Evolutionary conservation across 2,329 filamentous ascomycete genomes (phyloP).

Genomic region (Blumeria graminis): DNA sequence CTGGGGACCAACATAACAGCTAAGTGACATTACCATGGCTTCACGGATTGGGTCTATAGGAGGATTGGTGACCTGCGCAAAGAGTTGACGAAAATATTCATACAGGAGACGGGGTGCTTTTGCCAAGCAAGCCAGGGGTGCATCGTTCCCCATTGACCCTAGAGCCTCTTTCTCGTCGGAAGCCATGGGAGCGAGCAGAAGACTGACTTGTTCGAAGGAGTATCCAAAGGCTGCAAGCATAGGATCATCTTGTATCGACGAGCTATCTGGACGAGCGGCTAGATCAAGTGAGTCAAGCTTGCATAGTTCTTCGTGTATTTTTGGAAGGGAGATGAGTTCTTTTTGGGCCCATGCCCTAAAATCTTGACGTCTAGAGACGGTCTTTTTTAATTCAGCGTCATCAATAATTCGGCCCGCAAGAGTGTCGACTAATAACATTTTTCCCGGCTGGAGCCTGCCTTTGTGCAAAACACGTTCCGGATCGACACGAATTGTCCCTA

Average conservation of each 20-base stretch:
- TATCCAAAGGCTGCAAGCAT: constrained; percentile 75
- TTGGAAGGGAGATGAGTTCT: constrained; percentile 60
- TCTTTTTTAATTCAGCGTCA: constrained; percentile 73
- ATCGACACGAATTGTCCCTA: constrained; percentile 78
- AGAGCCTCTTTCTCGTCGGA: constrained; percentile 93
- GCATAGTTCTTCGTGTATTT: constrained; percentile 38
- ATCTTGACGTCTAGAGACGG: constrained; percentile 65
- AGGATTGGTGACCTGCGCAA: constrained; percentile 93
- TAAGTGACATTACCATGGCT: constrained; percentile 93
- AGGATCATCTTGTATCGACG: constrained; percentile 59
- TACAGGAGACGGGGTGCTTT: constrained; percentile 69
- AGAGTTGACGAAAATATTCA: constrained; percentile 94
- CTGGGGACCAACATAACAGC: constrained; percentile 89
- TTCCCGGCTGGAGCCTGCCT: constrained; percentile 76
- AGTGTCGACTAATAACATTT: constrained; percentile 90
- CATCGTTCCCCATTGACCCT: constrained; percentile 95
- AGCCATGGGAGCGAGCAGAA: constrained; percentile 85
- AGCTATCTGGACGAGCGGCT: constrained; percentile 38
- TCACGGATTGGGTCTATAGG: constrained; percentile 94
- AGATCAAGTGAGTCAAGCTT: constrained; percentile 38
- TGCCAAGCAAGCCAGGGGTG: constrained; percentile 76
- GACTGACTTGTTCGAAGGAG: constrained; percentile 80
- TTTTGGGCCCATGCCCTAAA: constrained; percentile 76
- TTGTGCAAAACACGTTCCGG: constrained; percentile 81
- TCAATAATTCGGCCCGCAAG: constrained; percentile 80